phyloP scores from a whole-genome alignment of 192 early-diverging fungal genomes.

The Backusella liffmaniae region DNA sequence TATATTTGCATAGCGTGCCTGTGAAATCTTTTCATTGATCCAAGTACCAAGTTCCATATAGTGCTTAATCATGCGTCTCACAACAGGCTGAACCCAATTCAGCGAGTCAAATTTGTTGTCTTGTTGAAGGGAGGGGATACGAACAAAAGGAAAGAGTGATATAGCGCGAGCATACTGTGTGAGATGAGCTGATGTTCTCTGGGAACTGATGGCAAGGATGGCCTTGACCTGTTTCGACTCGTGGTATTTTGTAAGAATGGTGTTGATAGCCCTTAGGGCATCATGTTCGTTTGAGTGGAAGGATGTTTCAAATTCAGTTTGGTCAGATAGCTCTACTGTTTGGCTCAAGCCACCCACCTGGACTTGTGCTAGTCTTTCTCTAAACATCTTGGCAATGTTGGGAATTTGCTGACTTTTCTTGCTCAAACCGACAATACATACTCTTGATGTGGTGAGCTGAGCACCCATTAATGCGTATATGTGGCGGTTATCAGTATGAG shows the following conservation, averaged over 20 bases:
- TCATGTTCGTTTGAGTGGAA: slow-evolving; percentile 49
- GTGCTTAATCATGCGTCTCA: slow-evolving; percentile 72
- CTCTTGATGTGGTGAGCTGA: slow-evolving; percentile 44
- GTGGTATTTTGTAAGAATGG: slow-evolving; percentile 59
- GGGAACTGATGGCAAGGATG: slow-evolving; percentile 75
- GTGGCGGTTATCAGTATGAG: slow-evolving; percentile 56
- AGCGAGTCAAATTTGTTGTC: slow-evolving; percentile 76
- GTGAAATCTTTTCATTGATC: slow-evolving; percentile 67
- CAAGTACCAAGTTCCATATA: slow-evolving; percentile 75
- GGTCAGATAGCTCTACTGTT: slow-evolving; percentile 50
- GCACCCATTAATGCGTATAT: slow-evolving; percentile 75
- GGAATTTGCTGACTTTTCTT: slow-evolving; percentile 66
- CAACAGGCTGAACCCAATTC: slow-evolving; percentile 79
- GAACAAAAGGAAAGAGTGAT: slow-evolving; percentile 67
- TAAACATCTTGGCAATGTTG: slow-evolving; percentile 65
- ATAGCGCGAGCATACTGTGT: slow-evolving; percentile 51
- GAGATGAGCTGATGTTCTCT: slow-evolving; percentile 30
- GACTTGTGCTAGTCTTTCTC: neutral
- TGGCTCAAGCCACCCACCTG: neutral
- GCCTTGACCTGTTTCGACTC: slow-evolving; percentile 61
- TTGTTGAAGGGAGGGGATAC: slow-evolving; percentile 66
- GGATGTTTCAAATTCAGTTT: slow-evolving; percentile 50
- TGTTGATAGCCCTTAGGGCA: slow-evolving; percentile 57
- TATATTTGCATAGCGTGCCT: slow-evolving; percentile 80
- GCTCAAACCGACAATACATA: slow-evolving; percentile 76